Evolutionary conservation across 1,284 basidiomycete species (phyloP), one percentile per base, ranked within the genome.

Genomic region (Violaceomyces palustris): DNA sequence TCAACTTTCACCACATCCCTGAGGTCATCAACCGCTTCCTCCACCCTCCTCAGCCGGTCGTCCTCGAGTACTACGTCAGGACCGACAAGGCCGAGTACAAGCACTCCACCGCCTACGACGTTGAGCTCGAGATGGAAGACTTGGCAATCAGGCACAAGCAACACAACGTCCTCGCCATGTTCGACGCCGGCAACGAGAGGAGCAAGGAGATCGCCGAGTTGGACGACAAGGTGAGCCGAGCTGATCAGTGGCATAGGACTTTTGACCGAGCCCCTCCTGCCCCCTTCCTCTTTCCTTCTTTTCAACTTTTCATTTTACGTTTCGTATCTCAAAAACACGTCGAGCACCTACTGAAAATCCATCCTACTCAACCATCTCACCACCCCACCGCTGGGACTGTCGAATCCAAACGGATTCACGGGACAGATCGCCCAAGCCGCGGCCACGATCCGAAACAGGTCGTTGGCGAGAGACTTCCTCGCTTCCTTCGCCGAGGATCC

Each of bases 71-170:
- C 71, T 67, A 80, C 67, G 33, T 73, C 7, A 56, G 68, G 11
- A 72, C 69, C 22, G 71, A 73, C 54, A 63, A 61, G 36, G 69
- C 66, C 15, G 66, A 69, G 35, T 61, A 72, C 52, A 64, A 62
- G 68, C 78, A 59, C 54, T 64, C 62, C 18, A 53, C 57, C 76
- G 88, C 84, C 0, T 96, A 83, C 78, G 92, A 96, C 68, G 82
- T 93, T 18, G 88, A 93, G 44, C 76, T 96, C 17, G 91, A 90
- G 69, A 80, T 87, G 68, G 92, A 96, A 65, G 92, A 96, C 69
- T 78, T 81, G 10, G 74, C 75, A 0, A 74, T 87, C 47, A 91
- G 89, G 74, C 79, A 77, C 42, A 82, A 84, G 52, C 87, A 90
- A 83, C 79, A 78, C 42, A 75, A 81, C 3, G 82, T 86, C n/a